A percentile compares a stretch with the other conserved stretches of the same genome.
These are phyloP conservation scores for Xerophyta viscosa DNA, from an alignment of 106 monocot species.

Conservation along the genomic window DNA sequence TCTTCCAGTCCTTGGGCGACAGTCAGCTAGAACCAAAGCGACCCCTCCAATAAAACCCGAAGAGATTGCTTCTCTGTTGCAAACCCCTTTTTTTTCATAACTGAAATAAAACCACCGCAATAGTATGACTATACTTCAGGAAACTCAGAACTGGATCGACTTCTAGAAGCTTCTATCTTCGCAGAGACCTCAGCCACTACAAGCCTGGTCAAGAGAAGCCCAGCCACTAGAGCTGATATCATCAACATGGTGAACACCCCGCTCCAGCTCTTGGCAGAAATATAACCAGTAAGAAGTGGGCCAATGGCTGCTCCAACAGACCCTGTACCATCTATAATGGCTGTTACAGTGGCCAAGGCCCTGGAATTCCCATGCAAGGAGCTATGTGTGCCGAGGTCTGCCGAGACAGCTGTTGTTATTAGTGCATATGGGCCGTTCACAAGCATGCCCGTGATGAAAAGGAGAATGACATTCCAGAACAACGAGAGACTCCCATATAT, in stretches of 20 bases:
- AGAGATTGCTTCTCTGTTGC: not conserved
- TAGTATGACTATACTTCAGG: conserved; percentile 3
- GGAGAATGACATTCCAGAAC: conserved; percentile 48
- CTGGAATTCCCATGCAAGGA: conserved; percentile 76
- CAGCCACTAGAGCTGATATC: conserved; percentile 62
- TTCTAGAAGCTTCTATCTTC: conserved; percentile 38
- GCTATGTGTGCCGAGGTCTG: conserved; percentile 80
- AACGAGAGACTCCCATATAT: conserved; percentile 63
- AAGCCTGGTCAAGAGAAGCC: conserved; percentile 66
- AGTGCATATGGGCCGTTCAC: conserved; percentile 90
- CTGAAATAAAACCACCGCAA: conserved; percentile 4
- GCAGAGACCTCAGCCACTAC: conserved; percentile 60
- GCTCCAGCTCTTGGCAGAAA: conserved; percentile 72
- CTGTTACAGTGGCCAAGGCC: conserved; percentile 82
- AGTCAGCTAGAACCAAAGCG: too few species aligned
- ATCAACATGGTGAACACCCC: conserved; percentile 88
- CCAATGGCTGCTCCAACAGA: conserved; percentile 85
- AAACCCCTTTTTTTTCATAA: not conserved
- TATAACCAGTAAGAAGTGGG: conserved; percentile 77
- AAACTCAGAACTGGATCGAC: not conserved
- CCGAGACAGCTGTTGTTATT: conserved; percentile 87
- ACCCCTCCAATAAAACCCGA: not conserved
- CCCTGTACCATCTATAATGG: conserved; percentile 90
- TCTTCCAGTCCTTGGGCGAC: too few species aligned
- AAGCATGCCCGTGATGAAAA: conserved; percentile 76